Evolutionary conservation across 2,329 filamentous ascomycete genomes (phyloP).

Genomic region (Myriosclerotinia curreyana): DNA sequence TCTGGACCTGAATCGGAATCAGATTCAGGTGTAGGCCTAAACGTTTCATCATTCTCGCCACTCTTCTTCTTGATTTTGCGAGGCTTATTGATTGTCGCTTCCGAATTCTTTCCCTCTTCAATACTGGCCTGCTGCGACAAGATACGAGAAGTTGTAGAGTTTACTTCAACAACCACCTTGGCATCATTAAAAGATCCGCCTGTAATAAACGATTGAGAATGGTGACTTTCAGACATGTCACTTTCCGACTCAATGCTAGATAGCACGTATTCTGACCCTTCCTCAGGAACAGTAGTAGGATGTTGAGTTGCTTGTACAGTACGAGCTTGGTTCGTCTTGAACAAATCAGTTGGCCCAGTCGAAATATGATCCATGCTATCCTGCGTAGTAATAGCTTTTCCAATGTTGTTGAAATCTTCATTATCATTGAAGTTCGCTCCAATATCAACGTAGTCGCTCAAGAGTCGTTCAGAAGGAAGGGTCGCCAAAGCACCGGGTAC

Average conservation of each 20-base stretch:
- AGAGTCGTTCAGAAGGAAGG: conserved; percentile 46
- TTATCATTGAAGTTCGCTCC: conserved; percentile 23
- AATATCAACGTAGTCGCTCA: conserved; percentile 39
- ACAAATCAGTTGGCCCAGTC: not conserved
- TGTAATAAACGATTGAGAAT: not conserved
- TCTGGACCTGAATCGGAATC: conserved; percentile 25
- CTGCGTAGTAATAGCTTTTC: conserved; percentile 20
- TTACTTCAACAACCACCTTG: conserved; percentile 15
- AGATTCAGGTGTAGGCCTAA: conserved; percentile 26
- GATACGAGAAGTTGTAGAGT: conserved; percentile 1
- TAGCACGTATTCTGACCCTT: conserved; percentile 13
- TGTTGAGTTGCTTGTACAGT: not conserved
- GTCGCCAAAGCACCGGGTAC: conserved; percentile 45
- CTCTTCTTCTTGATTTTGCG: conserved; percentile 29
- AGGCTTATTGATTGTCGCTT: not conserved
- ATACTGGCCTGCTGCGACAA: not conserved
- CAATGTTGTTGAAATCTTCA: conserved; percentile 16
- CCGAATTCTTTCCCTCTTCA: not conserved
- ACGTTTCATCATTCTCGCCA: conserved; percentile 29
- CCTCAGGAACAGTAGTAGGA: not conserved
- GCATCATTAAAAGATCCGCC: conserved; percentile 1
- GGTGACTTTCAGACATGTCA: conserved; percentile 10
- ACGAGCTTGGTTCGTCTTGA: conserved; percentile 7
- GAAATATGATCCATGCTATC: conserved; percentile 18
- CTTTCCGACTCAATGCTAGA: conserved; percentile 18